phyloP scores from a whole-genome alignment of 345 rosid genomes.

The Sonneratia alba region DNA sequence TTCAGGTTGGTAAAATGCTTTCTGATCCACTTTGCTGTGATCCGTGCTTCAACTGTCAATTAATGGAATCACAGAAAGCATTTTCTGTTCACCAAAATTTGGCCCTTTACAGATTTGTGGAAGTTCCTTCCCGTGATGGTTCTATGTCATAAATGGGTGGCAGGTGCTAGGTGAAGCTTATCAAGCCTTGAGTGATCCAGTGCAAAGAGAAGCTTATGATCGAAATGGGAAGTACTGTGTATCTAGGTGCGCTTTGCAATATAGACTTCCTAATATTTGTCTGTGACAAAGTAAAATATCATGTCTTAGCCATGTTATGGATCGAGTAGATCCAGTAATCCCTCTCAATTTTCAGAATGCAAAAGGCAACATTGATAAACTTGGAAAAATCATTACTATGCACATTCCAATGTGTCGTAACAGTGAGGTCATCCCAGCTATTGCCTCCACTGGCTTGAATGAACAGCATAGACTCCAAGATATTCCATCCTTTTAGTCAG shows the following conservation, averaged over 20 bases:
- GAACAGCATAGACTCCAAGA: not conserved
- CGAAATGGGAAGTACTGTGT: constrained; percentile 44
- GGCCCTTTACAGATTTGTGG: too few species aligned
- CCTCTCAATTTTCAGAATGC: not conserved
- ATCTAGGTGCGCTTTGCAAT: constrained; percentile 30
- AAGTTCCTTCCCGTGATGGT: not conserved
- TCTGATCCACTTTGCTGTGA: not conserved
- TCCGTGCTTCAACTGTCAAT: not conserved
- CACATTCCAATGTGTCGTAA: not conserved
- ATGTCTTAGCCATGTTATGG: not conserved
- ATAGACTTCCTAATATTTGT: not conserved
- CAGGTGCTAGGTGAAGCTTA: constrained; percentile 72
- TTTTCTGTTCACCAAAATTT: not conserved
- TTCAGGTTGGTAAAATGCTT: constrained; percentile 35
- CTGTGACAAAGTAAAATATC: not conserved
- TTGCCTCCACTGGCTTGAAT: not conserved
- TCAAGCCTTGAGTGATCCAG: constrained; percentile 60
- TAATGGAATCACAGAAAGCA: not conserved
- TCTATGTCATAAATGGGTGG: constrained; percentile 8
- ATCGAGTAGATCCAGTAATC: not conserved
- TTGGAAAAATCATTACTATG: not conserved
- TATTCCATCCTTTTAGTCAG: not conserved
- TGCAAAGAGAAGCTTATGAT: constrained; percentile 52
- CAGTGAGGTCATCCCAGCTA: not conserved
- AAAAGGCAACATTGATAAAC: not conserved